Evolutionary conservation across 176 grass and related monocot species (phyloP).

Genomic region (Zoysia pacifica): DNA sequence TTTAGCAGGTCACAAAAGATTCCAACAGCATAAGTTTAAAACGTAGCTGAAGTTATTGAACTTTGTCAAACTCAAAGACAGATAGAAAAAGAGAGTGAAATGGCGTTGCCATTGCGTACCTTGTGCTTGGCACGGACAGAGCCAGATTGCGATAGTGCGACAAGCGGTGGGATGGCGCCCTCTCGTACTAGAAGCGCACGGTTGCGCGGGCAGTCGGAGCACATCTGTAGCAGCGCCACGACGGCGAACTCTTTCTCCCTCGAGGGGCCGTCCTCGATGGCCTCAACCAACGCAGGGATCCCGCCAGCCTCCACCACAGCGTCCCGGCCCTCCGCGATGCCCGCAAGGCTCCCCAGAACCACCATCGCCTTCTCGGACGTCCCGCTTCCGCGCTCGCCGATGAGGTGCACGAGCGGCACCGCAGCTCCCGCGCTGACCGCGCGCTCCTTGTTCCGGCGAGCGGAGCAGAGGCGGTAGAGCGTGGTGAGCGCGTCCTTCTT

Average conservation of each 20-base stretch:
- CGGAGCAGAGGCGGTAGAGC: constrained; percentile 89
- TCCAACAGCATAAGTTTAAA: not conserved
- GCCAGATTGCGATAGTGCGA: constrained; percentile 82
- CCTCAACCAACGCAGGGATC: constrained; percentile 78
- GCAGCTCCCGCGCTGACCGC: constrained; percentile 75
- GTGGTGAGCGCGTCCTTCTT: constrained; percentile 99
- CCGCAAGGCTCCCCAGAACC: constrained; percentile 75
- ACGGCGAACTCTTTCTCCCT: constrained; percentile 94
- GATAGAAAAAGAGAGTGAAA: not conserved
- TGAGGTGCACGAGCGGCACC: constrained; percentile 70
- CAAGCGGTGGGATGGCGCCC: constrained; percentile 93
- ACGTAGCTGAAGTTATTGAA: not conserved
- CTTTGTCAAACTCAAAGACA: not conserved
- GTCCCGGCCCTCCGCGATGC: constrained; percentile 73
- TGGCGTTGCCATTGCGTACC: constrained; percentile 40
- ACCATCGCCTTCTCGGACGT: constrained; percentile 99
- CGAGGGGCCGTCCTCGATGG: constrained; percentile 82
- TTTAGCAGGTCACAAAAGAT: constrained; percentile 2
- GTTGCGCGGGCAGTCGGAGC: constrained; percentile 68
- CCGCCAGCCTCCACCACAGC: constrained; percentile 88
- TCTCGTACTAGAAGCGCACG: constrained; percentile 88
- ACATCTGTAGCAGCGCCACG: constrained; percentile 81
- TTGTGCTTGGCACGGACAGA: constrained; percentile 93
- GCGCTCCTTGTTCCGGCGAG: constrained; percentile 87
- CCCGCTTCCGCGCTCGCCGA: constrained; percentile 60